Base-by-base conservation (phyloP, 2,329 filamentous ascomycete species). In the Cladophialophora exuberans region DNA sequence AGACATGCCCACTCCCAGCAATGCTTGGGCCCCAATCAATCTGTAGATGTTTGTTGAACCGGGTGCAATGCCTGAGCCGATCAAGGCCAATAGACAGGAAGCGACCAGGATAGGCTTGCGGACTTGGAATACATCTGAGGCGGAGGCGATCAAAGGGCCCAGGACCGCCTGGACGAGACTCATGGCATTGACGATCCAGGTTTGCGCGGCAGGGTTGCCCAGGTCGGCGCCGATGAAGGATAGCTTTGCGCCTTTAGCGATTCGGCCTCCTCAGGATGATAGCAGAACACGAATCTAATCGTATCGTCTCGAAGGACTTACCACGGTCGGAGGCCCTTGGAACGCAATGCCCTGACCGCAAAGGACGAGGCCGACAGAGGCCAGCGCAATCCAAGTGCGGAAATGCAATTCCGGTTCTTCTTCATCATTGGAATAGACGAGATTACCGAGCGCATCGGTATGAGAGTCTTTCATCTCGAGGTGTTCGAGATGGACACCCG, bases 71-170 rank as follows among this genome's bases (percentile, higher is more conserved):
- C 41, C 51, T 11, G 54, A 49, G 4, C 54, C 54, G 36, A 57
- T 54, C 28, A 54, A 57, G 17, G 54, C 9, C 6, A 57, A 11
- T 3, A 54, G 15, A n/a, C 25, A 43, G 13, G 33, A 15, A 9
- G 42, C 51, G 25, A 57, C 43, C 23, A 57, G 28, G 10, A 57
- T 13, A 4, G 15, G 10, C 36, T 57, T 57, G 15, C 54, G 48
- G 9, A 35, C 50, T 26, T 57, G 54, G 23, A 57, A 57, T 11
- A 31, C 45, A 31, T 57, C 54, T 11, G 54, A 57, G 9, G 51
- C 54, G 15, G 26, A 22, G 23, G 50, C 45, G 15, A 57, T 38
- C 26, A 57, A 15, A 33, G 54, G 54, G 6, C 15, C 13, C 13
- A 57, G 7, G 7, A 57, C 54, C 2, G 54, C 51, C 15, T 57